Conservation (phyloP, 208 protist genomes). For the Leishmania aethiopica region DNA sequence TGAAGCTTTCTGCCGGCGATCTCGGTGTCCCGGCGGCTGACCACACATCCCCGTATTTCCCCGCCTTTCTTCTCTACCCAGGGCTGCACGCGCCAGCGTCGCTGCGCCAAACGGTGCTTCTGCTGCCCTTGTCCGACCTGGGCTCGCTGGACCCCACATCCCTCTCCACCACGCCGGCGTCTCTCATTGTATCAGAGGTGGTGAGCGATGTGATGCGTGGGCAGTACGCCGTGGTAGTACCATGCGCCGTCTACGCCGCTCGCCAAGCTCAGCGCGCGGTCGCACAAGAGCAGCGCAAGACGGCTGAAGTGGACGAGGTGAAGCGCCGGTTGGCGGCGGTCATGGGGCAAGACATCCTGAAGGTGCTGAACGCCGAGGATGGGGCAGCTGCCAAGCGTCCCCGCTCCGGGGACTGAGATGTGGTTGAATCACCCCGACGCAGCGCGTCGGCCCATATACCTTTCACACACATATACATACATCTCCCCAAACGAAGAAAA, state of each 20-base stretch:
- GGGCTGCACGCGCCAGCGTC: constrained; percentile 17
- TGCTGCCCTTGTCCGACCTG: constrained; percentile 27
- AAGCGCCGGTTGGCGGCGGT: constrained; percentile 44
- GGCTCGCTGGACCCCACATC: constrained; percentile 25
- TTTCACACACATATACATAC: neutral
- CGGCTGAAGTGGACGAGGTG: constrained; percentile 46
- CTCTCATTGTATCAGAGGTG: constrained; percentile 54
- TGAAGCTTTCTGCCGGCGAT: constrained; percentile 44
- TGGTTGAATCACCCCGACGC: neutral
- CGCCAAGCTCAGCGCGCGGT: constrained; percentile 32
- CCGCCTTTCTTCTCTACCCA: constrained; percentile 58
- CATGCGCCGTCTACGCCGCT: constrained; percentile 40
- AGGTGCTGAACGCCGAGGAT: constrained; percentile 26
- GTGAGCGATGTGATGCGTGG: constrained; percentile 42
- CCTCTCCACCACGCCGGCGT: constrained; percentile 38
- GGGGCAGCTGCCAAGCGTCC: constrained; percentile 10
- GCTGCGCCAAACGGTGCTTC: constrained; percentile 25
- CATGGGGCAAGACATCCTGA: constrained; percentile 34
- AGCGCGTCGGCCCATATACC: neutral
- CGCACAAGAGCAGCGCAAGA: constrained; percentile 23
- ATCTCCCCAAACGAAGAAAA: neutral
- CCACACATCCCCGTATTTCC: constrained; percentile 19
- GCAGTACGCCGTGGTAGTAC: constrained; percentile 52
- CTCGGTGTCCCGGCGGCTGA: constrained; percentile 35
- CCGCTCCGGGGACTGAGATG: constrained; percentile 15